Base-by-base conservation (phyloP, 495 filamentous ascomycete genomes). In the Trichocladium uniseriatum region DNA sequence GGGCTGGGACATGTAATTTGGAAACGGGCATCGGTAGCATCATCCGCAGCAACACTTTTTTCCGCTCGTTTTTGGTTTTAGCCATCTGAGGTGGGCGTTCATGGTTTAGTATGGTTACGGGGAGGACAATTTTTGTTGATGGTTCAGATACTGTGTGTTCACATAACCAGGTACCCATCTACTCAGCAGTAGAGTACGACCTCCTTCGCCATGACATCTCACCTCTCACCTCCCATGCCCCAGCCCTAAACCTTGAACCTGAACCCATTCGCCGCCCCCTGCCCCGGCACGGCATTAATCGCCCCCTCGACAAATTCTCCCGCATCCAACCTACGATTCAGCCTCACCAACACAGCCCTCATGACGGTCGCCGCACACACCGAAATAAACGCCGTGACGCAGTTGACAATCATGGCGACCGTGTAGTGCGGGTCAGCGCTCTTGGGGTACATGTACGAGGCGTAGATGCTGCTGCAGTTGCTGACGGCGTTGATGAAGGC, bases 401-500 rank as follows among this genome's bases (percentile, higher is more conserved):
- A 86, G 61, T 90, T 87, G 49, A 89, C 84, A 2, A 71, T 67
- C 78, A 91, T 86, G 5, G 87, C 86, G 11, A 83, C 70, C 6
- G 82, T 72, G 51, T 79, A 79, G 29, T 62, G 62, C 5, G 74
- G 75, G 8, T 55, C 64, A 47, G 67, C 69, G 27, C 56, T 61
- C 32, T 60, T 66, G 39, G 62, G 69, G 56, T 68, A 70, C 77
- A 90, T 77, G 56, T 89, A 92, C 42, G 72, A 76, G 1, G 84
- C 83, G 58, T 86, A 92, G 58, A 92, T 91, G 44, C 73, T 79
- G 40, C 77, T 77, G 11, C 74, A 69, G 58, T 90, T 92, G n/a
- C 77, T 78, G 18, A 91, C 75, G 5, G 85, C 84, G 56, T 94
- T 94, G 61, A 90, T 88, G 51, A 79, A 77, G 9, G 87, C 89